Percentiles rank a stretch among this genome's conserved stretches.
These are phyloP conservation scores for Tilletia walkeri DNA, from an alignment of 1,284 basidiomycete species.

Conservation along the genomic window DNA sequence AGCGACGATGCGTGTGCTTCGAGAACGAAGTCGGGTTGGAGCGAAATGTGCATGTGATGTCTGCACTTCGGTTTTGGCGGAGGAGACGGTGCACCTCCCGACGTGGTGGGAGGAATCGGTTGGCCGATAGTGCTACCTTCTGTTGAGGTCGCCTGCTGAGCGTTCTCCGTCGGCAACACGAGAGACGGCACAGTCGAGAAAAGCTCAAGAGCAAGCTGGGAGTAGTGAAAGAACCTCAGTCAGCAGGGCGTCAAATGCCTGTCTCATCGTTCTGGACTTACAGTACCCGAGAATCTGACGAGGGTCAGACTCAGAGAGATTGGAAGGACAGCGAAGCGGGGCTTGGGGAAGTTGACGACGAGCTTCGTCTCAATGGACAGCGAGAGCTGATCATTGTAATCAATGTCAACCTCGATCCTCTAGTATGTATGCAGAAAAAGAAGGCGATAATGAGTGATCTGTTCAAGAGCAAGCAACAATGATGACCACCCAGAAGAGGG, in stretches of 20 bases:
- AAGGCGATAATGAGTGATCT: not conserved
- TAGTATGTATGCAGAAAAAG: slow-evolving; percentile 24
- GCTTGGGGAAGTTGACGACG: slow-evolving; percentile 62
- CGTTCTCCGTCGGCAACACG: slow-evolving; percentile 18
- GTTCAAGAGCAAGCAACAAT: not conserved
- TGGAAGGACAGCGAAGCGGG: slow-evolving; percentile 63
- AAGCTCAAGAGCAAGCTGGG: slow-evolving; percentile 21
- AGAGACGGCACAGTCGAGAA: slow-evolving; percentile 29
- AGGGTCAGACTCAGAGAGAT: slow-evolving; percentile 62
- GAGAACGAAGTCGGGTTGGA: slow-evolving; percentile 64
- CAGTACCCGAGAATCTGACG: slow-evolving; percentile 61
- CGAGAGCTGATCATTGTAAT: slow-evolving; percentile 61
- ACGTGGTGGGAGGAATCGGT: not conserved
- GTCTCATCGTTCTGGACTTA: slow-evolving; percentile 37
- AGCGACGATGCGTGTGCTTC: slow-evolving; percentile 61
- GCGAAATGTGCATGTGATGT: slow-evolving; percentile 59
- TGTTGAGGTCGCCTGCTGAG: slow-evolving; percentile 20
- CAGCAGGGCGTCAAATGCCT: not conserved
- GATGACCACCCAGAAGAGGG: not conserved
- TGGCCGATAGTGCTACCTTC: too few relatives aligned
- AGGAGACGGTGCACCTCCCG: slow-evolving; percentile 41
- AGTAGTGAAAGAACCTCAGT: slow-evolving; percentile 9
- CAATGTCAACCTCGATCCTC: slow-evolving; percentile 63
- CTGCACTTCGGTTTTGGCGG: slow-evolving; percentile 52
- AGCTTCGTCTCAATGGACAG: slow-evolving; percentile 63